A percentile compares a stretch with the other conserved stretches of the same genome.
Evolutionary conservation across 192 early-diverging fungal species (phyloP).

Genomic region (Thamnidium elegans): DNA sequence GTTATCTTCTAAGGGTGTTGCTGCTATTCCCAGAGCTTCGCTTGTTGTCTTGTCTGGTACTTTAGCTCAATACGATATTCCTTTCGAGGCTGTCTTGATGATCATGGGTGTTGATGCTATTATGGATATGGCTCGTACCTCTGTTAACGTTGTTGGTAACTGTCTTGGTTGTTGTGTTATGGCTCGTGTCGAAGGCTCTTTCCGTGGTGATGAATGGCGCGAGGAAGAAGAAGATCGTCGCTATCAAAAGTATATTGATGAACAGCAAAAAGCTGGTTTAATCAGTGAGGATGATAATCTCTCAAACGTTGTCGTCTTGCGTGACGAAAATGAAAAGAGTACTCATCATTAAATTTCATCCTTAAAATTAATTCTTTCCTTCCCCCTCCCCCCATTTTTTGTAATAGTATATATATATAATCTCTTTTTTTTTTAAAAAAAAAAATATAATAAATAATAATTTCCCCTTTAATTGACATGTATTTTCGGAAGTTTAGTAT

Average conservation of each 20-base stretch:
- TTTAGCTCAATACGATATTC: slow-evolving; percentile 51
- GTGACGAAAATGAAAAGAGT: too few species aligned
- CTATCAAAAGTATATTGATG: slow-evolving; percentile 2
- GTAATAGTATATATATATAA: too few species aligned
- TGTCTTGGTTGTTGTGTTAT: slow-evolving; percentile 63
- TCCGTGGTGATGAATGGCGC: slow-evolving; percentile 49
- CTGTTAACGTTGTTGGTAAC: slow-evolving; percentile 68
- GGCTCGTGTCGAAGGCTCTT: slow-evolving; percentile 63
- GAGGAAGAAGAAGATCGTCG: slow-evolving; percentile 22
- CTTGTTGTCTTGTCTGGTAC: slow-evolving; percentile 64
- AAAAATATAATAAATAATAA: too few species aligned
- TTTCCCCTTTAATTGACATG: too few species aligned
- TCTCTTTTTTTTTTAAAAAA: too few species aligned
- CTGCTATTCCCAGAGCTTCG: slow-evolving; percentile 56
- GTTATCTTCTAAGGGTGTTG: slow-evolving; percentile 63
- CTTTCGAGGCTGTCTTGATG: slow-evolving; percentile 50
- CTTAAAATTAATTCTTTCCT: too few species aligned
- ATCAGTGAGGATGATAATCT: not conserved
- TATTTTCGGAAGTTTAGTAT: too few species aligned
- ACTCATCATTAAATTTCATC: too few species aligned
- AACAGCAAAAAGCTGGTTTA: not conserved
- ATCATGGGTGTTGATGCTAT: slow-evolving; percentile 74
- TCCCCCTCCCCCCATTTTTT: too few species aligned
- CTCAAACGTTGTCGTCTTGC: too few species aligned
- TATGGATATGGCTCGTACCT: slow-evolving; percentile 71